These are phyloP conservation scores for Leccinum sublutescens DNA, from an alignment of 768 basidiomycete species.

Conservation along the genomic window DNA sequence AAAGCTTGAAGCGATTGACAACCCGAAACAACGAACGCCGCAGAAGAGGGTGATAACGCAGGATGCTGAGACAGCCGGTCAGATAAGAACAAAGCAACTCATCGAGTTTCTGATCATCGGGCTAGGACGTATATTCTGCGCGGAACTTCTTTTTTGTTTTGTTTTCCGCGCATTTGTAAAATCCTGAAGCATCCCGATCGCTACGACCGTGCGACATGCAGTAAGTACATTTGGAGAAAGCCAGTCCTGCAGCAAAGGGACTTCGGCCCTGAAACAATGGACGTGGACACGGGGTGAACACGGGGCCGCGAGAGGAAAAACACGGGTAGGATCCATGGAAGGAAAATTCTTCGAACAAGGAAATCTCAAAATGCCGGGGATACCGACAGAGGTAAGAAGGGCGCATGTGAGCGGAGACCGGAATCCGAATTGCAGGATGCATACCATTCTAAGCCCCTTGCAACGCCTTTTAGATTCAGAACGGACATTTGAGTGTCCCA, in stretches of 20 bases:
- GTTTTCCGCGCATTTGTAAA: background rate
- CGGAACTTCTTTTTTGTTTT: conserved; percentile 1
- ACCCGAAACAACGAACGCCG: background rate
- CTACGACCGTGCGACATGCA: conserved; percentile 2
- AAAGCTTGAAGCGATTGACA: conserved; percentile 8
- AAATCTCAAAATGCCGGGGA: background rate
- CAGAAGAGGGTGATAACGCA: background rate
- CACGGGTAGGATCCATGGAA: background rate
- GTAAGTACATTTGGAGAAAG: background rate
- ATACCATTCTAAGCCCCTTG: background rate
- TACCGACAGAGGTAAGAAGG: background rate
- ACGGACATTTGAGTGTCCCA: background rate
- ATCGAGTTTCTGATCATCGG: background rate
- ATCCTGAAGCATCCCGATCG: background rate
- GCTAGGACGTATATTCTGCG: background rate
- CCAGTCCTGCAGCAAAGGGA: background rate
- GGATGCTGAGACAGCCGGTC: background rate
- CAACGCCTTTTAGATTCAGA: background rate
- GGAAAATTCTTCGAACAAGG: background rate
- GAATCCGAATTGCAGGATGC: background rate
- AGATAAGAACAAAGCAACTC: background rate
- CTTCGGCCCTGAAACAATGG: background rate
- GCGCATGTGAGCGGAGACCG: background rate
- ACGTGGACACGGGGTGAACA: background rate
- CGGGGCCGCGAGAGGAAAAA: background rate